These are phyloP conservation scores for Eurotiales sp. DNA, from an alignment of 2,329 filamentous ascomycete genomes.

Conservation along the genomic window DNA sequence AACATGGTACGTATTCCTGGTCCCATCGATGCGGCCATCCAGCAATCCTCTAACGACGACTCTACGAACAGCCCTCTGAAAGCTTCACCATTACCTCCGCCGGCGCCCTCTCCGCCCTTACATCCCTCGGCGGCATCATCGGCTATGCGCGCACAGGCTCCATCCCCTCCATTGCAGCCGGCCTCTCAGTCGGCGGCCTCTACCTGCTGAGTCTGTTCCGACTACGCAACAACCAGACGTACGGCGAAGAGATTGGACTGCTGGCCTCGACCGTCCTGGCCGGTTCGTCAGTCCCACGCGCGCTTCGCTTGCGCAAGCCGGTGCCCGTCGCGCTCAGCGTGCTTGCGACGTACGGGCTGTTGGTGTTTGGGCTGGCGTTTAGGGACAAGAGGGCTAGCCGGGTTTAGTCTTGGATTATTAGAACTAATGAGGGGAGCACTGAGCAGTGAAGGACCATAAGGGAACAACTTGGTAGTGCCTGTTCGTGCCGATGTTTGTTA, in stretches of 20 bases:
- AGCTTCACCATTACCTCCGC: slow-evolving; percentile 55
- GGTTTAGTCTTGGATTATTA: slow-evolving; percentile 1
- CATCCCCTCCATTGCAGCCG: slow-evolving; percentile 79
- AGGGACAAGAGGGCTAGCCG: slow-evolving; percentile 28
- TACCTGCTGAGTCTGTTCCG: slow-evolving; percentile 80
- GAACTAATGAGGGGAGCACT: too few species aligned
- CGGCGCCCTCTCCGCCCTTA: slow-evolving; percentile 74
- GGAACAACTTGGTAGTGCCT: too few species aligned
- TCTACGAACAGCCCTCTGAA: slow-evolving; percentile 13
- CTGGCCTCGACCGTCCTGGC: slow-evolving; percentile 81
- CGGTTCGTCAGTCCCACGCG: slow-evolving; percentile 79
- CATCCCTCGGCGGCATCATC: slow-evolving; percentile 79
- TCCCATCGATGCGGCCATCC: too few species aligned
- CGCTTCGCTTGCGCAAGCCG: slow-evolving; percentile 77
- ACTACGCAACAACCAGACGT: slow-evolving; percentile 68
- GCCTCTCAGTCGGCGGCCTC: slow-evolving; percentile 72
- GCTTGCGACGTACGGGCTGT: slow-evolving; percentile 72
- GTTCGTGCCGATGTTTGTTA: too few species aligned
- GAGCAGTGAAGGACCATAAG: too few species aligned
- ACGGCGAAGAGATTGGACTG: slow-evolving; percentile 84
- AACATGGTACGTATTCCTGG: background rate
- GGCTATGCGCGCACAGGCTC: slow-evolving; percentile 84
- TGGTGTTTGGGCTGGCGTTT: slow-evolving; percentile 72
- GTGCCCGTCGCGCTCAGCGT: slow-evolving; percentile 76
- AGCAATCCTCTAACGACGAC: background rate